Evolutionary conservation across 2,329 filamentous ascomycete genomes (phyloP), one percentile per base, ranked within the genome.

Genomic region (Sporothrix curviconia): DNA sequence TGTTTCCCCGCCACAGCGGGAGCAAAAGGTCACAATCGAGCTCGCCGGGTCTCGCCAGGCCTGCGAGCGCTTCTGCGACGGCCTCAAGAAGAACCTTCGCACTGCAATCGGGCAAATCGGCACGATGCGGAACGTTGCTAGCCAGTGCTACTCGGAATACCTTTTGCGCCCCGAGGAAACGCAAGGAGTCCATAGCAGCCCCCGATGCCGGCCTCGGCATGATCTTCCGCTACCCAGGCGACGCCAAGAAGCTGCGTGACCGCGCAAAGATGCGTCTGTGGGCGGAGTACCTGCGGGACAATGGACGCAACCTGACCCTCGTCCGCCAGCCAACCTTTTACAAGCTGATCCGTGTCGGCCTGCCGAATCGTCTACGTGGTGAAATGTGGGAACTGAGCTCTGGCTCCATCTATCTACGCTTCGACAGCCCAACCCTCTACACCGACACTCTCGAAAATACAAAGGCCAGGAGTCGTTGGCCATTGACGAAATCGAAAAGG

Each of bases 401-500:
- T 8, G 94, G 94, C 6, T 95, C 92, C 2, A 80, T 96, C 61
- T 96, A 92, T 70, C 77, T 95, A 59, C 85, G 92, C 28, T 79
- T 99, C 14, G 88, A 96, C 67, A 90, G 88, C 59, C 94, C 94
- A 1, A 88, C 83, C 11, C 76, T 92, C 5, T 99, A 92, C 67
- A 76, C 81, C 44, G 90, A 99, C 58, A 97, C 92, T 0, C 76
- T 99, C 44, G 78, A 82, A 53, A 94, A 68, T 92, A 87, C 65
- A 83, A 87, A 7, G 94, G 94, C 7, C 83, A 87, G 67, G 89
- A 95, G 64, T 97, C 92, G 11, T 80, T 99, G 60, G 94, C 94
- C 44, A 97, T 97, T 65, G 94, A 99, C 69, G 94, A 99, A 77
- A 99, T 99, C 63, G 94, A 99, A 69, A 99, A 99, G 72, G 94